A percentile compares a stretch with the other conserved stretches of the same genome.
Conservation (phyloP, 352 stramenopile genomes). For the Bremia lactucae region DNA sequence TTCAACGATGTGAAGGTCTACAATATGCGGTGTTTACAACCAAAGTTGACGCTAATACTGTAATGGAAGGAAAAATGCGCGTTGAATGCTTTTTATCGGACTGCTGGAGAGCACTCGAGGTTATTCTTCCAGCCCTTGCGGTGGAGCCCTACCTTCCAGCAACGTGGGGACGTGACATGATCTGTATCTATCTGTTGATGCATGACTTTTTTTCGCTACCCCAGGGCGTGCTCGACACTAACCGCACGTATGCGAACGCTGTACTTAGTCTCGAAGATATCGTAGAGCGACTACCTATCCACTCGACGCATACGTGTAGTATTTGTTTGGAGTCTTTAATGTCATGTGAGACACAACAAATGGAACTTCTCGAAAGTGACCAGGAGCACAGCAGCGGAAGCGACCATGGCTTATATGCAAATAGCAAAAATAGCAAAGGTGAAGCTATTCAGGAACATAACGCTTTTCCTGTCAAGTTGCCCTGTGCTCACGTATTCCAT, state of each 20-base stretch:
- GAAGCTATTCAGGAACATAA: neutral
- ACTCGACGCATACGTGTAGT: constrained; percentile 35
- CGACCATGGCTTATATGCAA: neutral
- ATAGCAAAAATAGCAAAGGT: constrained; percentile 1
- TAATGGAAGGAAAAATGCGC: constrained; percentile 21
- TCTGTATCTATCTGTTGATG: constrained; percentile 38
- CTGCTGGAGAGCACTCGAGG: constrained; percentile 36
- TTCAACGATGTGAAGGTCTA: constrained; percentile 30
- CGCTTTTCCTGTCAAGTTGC: constrained; percentile 30
- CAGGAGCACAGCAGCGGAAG: neutral
- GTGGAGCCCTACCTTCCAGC: constrained; percentile 31
- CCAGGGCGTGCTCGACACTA: constrained; percentile 33
- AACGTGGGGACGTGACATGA: constrained; percentile 22
- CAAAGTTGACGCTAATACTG: constrained; percentile 24
- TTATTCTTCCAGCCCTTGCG: constrained; percentile 34
- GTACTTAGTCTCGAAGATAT: constrained; percentile 50
- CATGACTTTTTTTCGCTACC: constrained; percentile 44
- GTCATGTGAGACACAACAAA: constrained; percentile 9
- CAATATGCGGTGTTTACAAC: constrained; percentile 30
- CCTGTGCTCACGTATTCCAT: constrained; percentile 46
- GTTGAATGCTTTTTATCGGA: constrained; percentile 37
- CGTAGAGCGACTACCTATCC: constrained; percentile 21
- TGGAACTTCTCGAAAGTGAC: constrained; percentile 8
- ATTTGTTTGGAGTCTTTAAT: constrained; percentile 42
- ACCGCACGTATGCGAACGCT: constrained; percentile 43